phyloP scores from a whole-genome alignment of 2,329 filamentous ascomycete species.

The Botryotinia narcissicola region DNA sequence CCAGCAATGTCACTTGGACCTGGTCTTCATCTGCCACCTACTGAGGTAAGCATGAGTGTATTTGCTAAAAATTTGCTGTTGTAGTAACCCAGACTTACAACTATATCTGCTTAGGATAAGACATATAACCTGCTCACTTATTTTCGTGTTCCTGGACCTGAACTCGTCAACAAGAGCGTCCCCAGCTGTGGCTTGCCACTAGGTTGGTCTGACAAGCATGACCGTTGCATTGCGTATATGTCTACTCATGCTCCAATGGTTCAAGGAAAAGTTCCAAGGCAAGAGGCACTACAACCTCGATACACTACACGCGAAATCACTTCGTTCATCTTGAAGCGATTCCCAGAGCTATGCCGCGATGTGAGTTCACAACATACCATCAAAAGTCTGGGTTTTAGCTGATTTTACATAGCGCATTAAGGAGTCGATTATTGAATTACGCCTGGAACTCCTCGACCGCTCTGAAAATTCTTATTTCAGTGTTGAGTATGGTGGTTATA shows the following conservation, averaged over 20 bases:
- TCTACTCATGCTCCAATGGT: constrained; percentile 19
- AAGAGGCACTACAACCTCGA: constrained; percentile 5
- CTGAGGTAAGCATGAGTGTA: neutral
- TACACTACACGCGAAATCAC: constrained; percentile 10
- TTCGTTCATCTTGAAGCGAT: neutral
- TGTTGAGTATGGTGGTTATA: constrained; percentile 19
- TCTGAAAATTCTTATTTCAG: constrained; percentile 19
- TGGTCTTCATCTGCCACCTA: neutral
- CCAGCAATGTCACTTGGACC: neutral
- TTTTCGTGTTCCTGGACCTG: constrained; percentile 13
- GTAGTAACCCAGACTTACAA: neutral
- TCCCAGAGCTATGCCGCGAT: constrained; percentile 12
- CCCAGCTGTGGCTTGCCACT: constrained; percentile 20
- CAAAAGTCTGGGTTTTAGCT: neutral
- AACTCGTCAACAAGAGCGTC: constrained; percentile 18
- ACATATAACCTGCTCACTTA: constrained; percentile 12
- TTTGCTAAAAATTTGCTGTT: neutral
- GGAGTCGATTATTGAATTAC: constrained; percentile 2
- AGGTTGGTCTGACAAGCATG: constrained; percentile 19
- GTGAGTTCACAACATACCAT: constrained; percentile 1
- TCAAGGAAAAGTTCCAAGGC: constrained; percentile 16
- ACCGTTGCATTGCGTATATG: constrained; percentile 21
- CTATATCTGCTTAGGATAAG: neutral
- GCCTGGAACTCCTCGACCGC: constrained; percentile 16
- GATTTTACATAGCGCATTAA: constrained; percentile 14